These are phyloP conservation scores for Termitomyces eurrhizus DNA, from an alignment of 768 basidiomycete species.

Conservation along the genomic window DNA sequence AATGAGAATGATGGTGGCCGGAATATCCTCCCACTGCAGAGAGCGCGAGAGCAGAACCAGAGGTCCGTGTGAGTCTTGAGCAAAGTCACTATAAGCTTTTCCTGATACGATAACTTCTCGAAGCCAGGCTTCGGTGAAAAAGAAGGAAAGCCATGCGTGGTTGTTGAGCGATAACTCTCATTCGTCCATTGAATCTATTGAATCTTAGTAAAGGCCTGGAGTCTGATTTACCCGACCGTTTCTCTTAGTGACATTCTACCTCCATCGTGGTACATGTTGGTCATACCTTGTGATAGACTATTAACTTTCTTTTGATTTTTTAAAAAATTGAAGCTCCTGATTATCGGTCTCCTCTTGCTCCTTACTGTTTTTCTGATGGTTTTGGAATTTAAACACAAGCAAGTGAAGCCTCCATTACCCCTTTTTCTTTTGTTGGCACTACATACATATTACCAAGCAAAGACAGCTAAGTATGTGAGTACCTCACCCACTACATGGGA, in stretches of 20 bases:
- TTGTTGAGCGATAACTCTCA: conserved; percentile 23
- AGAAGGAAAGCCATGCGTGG: conserved; percentile 18
- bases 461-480: no score
- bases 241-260: neutral
- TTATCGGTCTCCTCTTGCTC: no score
- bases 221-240: neutral
- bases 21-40: conserved; percentile 8
- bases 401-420: no score
- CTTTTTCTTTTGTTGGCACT: no score
- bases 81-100: neutral
- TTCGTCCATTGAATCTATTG: conserved; percentile 9
- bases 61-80: conserved; percentile 1
- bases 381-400: no score
- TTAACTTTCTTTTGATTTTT: neutral
- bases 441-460: no score
- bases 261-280: neutral
- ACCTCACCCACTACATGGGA: no score
- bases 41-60: conserved; percentile 4
- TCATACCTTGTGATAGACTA: neutral
- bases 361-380: no score
- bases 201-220: neutral
- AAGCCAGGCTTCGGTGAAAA: neutral
- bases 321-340: no score
- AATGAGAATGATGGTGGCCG: neutral
- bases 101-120: neutral